Base-by-base conservation (phyloP, 202 grass and related monocot genomes). In the Saccharum hybrid region DNA sequence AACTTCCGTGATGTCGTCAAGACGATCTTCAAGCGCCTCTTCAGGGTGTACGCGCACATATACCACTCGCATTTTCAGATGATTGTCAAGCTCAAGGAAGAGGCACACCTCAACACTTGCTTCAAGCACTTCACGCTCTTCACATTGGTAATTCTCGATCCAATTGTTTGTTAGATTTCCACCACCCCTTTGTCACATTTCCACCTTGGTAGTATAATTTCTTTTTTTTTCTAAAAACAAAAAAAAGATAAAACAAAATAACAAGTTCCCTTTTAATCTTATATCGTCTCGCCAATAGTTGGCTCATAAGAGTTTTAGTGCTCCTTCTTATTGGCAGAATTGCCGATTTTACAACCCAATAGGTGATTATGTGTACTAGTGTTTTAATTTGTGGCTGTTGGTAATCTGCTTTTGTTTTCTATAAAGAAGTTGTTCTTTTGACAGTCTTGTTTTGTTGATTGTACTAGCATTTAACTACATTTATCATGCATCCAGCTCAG, bases 81-180 rank as follows among this genome's bases (percentile, higher is more conserved):
- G 88, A 94, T 98, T 67, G 72, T 92, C 14, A 98, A 72, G 62
- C 93, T 98, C 70, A 87, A 98, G 71, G 96, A 92, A 88, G 91
- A 93, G 72, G 91, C 92, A 30, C 96, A 95, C 84, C 93, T 96
- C 64, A 98, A 93, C 67, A 98, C 93, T 73, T 98, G 96, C 89
- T 99, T 99, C 91, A 98, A 94, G 81, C 93, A 98, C 78, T 96
- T 98, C 88, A 82, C 76, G 33, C 86, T 94, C 13, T 99, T 99
- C 76, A 94, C 91, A 87, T 71, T 73, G 87, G 96, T 98, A 90
- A 88, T 33, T 76, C 23, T 33, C 16, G 0, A 39, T 76, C 18
- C 71, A 40, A 10, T 34, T 22, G 36, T 57, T 28, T 62, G 4
- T 30, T 40, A 48, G 31, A 82, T 77, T 71, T 70, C 4, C 3